Percentiles rank a stretch among this genome's conserved stretches.
Conservation (phyloP, 2,329 filamentous ascomycete genomes). For the Nannizziopsis barbatae region DNA sequence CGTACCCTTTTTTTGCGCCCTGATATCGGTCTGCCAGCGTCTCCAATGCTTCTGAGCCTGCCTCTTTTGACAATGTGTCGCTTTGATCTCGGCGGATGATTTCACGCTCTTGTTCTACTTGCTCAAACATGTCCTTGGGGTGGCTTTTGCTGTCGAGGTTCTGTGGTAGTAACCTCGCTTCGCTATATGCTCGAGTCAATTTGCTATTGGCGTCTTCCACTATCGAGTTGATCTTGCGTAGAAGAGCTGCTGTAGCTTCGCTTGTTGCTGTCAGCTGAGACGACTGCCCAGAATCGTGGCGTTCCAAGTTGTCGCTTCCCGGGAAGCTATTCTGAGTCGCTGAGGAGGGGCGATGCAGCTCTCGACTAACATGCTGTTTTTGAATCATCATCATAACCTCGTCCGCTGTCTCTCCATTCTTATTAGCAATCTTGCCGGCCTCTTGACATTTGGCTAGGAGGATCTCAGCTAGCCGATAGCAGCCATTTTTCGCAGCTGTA, state of each 20-base stretch:
- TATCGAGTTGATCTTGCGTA: constrained; percentile 56
- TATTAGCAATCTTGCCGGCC: constrained; percentile 69
- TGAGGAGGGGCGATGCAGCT: constrained; percentile 63
- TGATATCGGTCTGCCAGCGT: constrained; percentile 32
- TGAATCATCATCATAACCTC: constrained; percentile 68
- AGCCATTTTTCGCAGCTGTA: constrained; percentile 74
- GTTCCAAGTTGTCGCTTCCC: constrained; percentile 20
- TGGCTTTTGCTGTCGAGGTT: constrained; percentile 33
- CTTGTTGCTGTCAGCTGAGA: constrained; percentile 36
- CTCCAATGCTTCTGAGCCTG: constrained; percentile 28
- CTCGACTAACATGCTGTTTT: constrained; percentile 47
- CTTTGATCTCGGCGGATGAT: constrained; percentile 33
- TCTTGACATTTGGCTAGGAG: constrained; percentile 63
- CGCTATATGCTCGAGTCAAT: constrained; percentile 47
- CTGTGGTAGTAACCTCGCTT: constrained; percentile 49
- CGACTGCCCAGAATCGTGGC: constrained; percentile 22
- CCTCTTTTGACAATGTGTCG: constrained; percentile 28
- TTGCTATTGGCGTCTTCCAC: constrained; percentile 63
- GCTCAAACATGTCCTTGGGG: constrained; percentile 32
- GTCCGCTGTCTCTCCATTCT: constrained; percentile 70
- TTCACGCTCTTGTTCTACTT: constrained; percentile 35
- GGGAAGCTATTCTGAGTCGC: constrained; percentile 33
- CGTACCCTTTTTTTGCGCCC: constrained; percentile 26
- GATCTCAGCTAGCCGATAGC: constrained; percentile 60
- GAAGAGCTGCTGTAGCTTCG: constrained; percentile 58